Evolutionary conservation across 331 rosid species (phyloP), one percentile per base, ranked within the genome.

Genomic region (Malus hybrid): DNA sequence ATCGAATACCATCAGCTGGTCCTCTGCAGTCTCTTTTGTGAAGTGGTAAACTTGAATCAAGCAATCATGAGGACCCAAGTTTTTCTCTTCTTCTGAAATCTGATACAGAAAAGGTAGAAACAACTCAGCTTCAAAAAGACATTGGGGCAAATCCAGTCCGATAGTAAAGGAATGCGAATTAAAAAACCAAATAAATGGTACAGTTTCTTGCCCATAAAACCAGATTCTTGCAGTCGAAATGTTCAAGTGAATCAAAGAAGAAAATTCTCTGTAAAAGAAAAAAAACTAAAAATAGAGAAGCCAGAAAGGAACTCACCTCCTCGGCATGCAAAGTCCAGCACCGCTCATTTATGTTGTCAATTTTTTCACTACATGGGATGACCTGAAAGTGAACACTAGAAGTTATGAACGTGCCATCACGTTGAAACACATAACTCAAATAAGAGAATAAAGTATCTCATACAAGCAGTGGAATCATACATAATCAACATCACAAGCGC

Each of bases 41-140:
- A 93, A 91, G 85, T 93, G 98, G 87, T 90, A 93, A 52, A 91
- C 96, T 77, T 93, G 97, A 76, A 93, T 87, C 87, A 93, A 76
- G 11, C 90, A 91, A 82, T 91, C 96, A n/a, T 86, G 87, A 36
- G 87, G 79, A 61, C 90, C 90, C 69, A 93, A 82, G 78, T 80
- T 82, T 81, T 90, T 90, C 87, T 91, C 98, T 75, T 91, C 97
- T 80, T 83, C 96, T 24, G 93, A 96, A 78, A 93, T 83, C 98
- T 91, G 86, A 61, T 48, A 80, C 34, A 67, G 57, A 8, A 55
- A 14, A 48, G 65, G 10, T 44, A 44, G 22, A 50, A 18, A 32
- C 14, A 68, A 44, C 50, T 44, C 15, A 44, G 50, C 50, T 44
- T 44, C 65, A 42, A 16, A 76, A 55, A 34, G 73, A 50, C 46